Evolutionary conservation across 129 eudicot genomes (phyloP).

Genomic region (Ambrosia artemisiifolia): DNA sequence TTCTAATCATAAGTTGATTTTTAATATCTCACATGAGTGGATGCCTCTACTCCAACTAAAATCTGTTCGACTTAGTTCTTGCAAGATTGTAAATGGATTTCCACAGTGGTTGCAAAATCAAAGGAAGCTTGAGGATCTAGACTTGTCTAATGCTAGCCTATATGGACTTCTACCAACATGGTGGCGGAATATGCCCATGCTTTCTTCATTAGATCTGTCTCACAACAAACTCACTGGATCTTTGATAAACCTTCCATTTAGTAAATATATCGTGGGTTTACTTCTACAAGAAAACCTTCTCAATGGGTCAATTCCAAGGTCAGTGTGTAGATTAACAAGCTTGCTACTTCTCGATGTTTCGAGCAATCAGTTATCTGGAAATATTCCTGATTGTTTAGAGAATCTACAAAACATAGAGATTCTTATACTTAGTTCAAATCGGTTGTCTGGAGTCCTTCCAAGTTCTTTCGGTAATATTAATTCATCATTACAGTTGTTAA

Average conservation of each 20-base stretch:
- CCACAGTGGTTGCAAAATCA: slow-evolving; percentile 33
- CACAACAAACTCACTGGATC: slow-evolving; percentile 13
- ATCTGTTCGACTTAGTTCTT: not conserved
- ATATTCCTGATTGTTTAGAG: too few species aligned
- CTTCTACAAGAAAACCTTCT: slow-evolving; percentile 8
- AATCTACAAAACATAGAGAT: too few species aligned
- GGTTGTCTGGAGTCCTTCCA: too few species aligned
- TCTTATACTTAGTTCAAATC: too few species aligned
- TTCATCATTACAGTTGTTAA: too few species aligned
- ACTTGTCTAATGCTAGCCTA: too few species aligned
- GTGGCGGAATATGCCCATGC: not conserved
- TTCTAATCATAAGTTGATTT: not conserved
- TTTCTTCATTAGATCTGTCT: slow-evolving; percentile 7
- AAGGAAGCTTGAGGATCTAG: not conserved
- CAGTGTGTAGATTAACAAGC: too few species aligned
- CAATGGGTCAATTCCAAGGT: not conserved
- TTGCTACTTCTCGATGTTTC: too few species aligned
- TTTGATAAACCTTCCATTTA: too few species aligned
- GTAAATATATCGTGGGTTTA: not conserved
- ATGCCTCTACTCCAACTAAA: too few species aligned
- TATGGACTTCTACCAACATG: not conserved
- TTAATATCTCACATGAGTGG: slow-evolving; percentile 1
- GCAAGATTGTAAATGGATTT: slow-evolving; percentile 13
- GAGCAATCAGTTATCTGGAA: too few species aligned
- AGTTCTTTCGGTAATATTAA: too few species aligned